These are phyloP conservation scores for Coriaria nepalensis DNA, from an alignment of 306 rosid genomes.

Conservation along the genomic window DNA sequence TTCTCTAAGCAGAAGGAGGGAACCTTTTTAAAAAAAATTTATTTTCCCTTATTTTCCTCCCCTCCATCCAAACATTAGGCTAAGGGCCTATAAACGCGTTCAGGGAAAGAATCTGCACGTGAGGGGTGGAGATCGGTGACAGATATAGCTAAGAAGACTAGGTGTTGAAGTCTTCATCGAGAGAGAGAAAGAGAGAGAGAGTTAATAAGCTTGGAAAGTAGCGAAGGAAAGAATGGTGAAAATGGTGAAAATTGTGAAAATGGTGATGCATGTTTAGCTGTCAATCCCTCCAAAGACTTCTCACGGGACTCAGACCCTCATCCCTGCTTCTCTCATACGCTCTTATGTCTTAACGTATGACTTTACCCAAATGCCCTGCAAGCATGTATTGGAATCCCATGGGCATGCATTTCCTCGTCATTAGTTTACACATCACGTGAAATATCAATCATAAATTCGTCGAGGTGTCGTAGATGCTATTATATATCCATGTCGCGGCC, in stretches of 20 bases:
- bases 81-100: conserved; percentile 14
- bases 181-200: conserved; percentile 4
- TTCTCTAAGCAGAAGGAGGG: no score
- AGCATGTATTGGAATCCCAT: no score
- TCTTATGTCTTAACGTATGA: no score
- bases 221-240: conserved; percentile 36
- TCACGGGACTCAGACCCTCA: conserved; percentile 32
- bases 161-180: neutral
- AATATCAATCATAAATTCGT: no score
- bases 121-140: conserved; percentile 14
- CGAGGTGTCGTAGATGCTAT: no score
- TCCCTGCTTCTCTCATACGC: neutral
- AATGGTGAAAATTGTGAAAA: conserved; percentile 26
- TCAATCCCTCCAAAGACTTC: conserved; percentile 55
- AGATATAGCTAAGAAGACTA: no score
- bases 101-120: conserved; percentile 45
- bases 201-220: conserved; percentile 30
- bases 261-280: conserved; percentile 39
- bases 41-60: no score
- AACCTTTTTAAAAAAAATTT: no score
- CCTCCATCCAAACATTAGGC: no score
- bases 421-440: no score
- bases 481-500: no score
- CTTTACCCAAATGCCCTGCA: neutral
- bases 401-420: no score